Base-by-base conservation (phyloP, 164 flowering plant genomes). In the Piper longum region DNA sequence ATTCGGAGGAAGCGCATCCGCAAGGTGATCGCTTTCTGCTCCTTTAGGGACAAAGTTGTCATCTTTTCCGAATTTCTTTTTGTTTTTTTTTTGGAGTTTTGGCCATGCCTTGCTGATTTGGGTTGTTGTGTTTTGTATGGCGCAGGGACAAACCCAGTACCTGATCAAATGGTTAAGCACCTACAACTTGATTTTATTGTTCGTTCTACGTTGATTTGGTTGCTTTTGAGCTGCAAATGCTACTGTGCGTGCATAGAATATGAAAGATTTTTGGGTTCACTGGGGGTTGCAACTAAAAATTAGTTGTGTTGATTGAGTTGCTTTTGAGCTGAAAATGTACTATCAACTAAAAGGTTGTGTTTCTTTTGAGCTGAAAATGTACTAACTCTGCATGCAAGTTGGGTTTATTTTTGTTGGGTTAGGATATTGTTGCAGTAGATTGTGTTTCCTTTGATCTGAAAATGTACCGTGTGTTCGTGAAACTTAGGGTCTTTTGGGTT, bases 151-250 rank as follows among this genome's bases (percentile, higher is more conserved):
- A 74, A 66, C 79, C 7, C 96, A 86, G 66, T 88, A 85, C 75
- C 83, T 88, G n/a, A 82, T 89, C 64, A 89, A 87, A 77, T 87
- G 93, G 91, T 89, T 66, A n/a, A 85, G 7, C 16, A 55, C 43
- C 57, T 44, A 19, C 42, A 42, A 16, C 55, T 56, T 43, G 57
- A 8, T 17, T 18, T 11, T 7, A 54, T 58, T 26, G 4, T 17
- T 12, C 40, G 1, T 63, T 42, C 59, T 14, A 45, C 45, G 40
- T 7, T n/a, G n/a, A 9, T 7, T 64, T 26, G 36, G 36, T 26
- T 26, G 36, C 36, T 26, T 26, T 26, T 26, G 36, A 26, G 36
- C 4, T 52, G 5, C n/a, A 19, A 39, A 14, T 42, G 11, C 12
- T 5, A 26, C 36, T 26, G 36, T 26, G 36, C 36, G 36, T 26